Conservation (phyloP, 306 rosid species). For the Astragalus membranaceus region DNA sequence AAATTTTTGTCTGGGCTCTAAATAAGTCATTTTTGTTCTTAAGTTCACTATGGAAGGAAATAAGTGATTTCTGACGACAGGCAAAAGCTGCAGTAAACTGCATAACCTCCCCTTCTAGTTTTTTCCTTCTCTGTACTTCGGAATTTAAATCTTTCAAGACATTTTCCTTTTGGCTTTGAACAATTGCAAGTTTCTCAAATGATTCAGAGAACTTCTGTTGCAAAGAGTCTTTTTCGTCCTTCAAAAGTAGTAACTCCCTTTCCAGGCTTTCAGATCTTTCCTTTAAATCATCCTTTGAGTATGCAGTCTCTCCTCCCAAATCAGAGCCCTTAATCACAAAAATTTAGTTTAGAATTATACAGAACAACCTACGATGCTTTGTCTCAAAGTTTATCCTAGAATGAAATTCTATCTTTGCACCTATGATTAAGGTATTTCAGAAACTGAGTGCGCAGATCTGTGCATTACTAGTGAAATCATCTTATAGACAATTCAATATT, state of each 20-base stretch:
- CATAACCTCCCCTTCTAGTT: slow-evolving; percentile 65
- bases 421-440: neutral
- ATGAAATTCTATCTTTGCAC: slow-evolving; percentile 14
- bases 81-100: slow-evolving; percentile 64
- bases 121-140: slow-evolving; percentile 67
- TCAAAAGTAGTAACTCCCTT: slow-evolving; percentile 48
- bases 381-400: slow-evolving; percentile 23
- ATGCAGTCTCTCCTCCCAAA: slow-evolving; percentile 50
- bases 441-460: neutral
- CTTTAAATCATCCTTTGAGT: slow-evolving; percentile 51
- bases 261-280: slow-evolving; percentile 55
- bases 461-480: no score
- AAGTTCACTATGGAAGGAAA: slow-evolving; percentile 53
- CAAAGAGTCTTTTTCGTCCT: slow-evolving; percentile 60
- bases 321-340: slow-evolving; percentile 66
- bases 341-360: slow-evolving; percentile 36
- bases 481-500: no score
- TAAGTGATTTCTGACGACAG: slow-evolving; percentile 47
- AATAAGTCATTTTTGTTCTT: slow-evolving; percentile 48
- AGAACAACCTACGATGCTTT: slow-evolving; percentile 26
- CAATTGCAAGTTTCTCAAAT: slow-evolving; percentile 41
- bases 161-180: slow-evolving; percentile 56
- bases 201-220: slow-evolving; percentile 47
- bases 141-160: slow-evolving; percentile 49
- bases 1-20: slow-evolving; percentile 38